These are phyloP conservation scores for Penicillium antarcticum DNA, from an alignment of 495 filamentous ascomycete genomes.

Conservation along the genomic window DNA sequence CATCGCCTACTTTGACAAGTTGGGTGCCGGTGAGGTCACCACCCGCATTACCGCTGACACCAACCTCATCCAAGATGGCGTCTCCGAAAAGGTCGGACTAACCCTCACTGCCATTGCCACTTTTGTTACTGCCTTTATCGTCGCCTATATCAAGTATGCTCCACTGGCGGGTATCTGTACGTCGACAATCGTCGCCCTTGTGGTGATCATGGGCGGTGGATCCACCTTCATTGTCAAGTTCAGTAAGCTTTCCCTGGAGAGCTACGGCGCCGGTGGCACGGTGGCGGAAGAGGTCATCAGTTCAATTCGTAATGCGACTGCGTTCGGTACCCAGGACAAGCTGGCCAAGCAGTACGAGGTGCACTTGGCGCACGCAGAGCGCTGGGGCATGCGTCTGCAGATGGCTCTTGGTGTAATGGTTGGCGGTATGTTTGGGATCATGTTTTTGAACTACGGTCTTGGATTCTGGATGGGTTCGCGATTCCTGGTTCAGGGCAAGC, in stretches of 20 bases:
- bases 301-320: slow-evolving; percentile 88
- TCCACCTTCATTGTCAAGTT: slow-evolving; percentile 75
- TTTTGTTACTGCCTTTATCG: slow-evolving; percentile 84
- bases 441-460: slow-evolving; percentile 87
- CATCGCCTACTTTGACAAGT: slow-evolving; percentile 88
- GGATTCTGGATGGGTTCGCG: slow-evolving; percentile 94
- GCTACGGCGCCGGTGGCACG: slow-evolving; percentile 80
- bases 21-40: slow-evolving; percentile 88
- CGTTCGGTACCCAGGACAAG: slow-evolving; percentile 89
- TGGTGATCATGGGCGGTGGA: slow-evolving; percentile 68
- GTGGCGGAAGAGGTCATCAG: slow-evolving; percentile 94
- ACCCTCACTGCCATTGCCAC: slow-evolving; percentile 71
- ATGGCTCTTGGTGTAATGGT: slow-evolving; percentile 70
- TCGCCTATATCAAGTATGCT: slow-evolving; percentile 83
- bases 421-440: slow-evolving; percentile 72
- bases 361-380: slow-evolving; percentile 69
- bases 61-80: slow-evolving; percentile 82
- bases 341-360: slow-evolving; percentile 79
- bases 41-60: slow-evolving; percentile 90
- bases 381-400: slow-evolving; percentile 74
- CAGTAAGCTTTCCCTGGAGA: slow-evolving; percentile 69
- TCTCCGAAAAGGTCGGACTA: slow-evolving; percentile 82
- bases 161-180: slow-evolving; percentile 78
- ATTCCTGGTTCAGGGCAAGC: slow-evolving; percentile 67
- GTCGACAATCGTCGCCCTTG: slow-evolving; percentile 71